Percentiles rank a stretch among this genome's conserved stretches.
Evolutionary conservation across 78 protist genomes (phyloP).

Genomic region (Acrasis kona): DNA sequence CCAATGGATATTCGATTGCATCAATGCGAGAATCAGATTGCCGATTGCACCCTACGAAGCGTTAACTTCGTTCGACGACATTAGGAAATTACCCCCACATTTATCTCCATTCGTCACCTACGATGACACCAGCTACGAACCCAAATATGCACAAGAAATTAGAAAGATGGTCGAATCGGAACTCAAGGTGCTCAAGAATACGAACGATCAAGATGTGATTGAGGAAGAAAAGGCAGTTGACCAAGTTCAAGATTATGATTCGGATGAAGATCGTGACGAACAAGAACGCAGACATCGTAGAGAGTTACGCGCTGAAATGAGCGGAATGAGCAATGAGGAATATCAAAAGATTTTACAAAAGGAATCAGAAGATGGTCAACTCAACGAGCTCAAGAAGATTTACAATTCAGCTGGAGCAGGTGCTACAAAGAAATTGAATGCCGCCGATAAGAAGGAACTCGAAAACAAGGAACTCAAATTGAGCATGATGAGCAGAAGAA

Average conservation of each 20-base stretch:
- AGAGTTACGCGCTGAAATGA: not conserved
- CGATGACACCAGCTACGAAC: not conserved
- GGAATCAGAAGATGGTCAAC: not conserved
- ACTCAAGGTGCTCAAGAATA: slow-evolving; percentile 7
- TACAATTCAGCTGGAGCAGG: not conserved
- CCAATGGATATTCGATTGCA: slow-evolving; percentile 91
- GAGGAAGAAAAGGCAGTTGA: not conserved
- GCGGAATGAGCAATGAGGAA: not conserved
- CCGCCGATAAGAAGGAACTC: not conserved
- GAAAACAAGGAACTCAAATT: not conserved
- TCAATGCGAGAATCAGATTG: slow-evolving; percentile 52
- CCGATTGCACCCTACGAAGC: slow-evolving; percentile 30
- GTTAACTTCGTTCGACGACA: no score
- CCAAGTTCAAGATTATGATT: slow-evolving; percentile 3
- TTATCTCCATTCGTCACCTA: slow-evolving; percentile 81
- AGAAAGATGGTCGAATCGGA: not conserved
- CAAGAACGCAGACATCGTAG: not conserved
- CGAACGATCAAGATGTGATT: not conserved
- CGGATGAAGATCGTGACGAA: slow-evolving; percentile 12
- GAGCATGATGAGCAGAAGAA: not conserved
- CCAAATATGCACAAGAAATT: not conserved
- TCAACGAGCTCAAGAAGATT: no score
- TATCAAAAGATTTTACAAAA: not conserved
- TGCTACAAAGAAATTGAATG: not conserved
- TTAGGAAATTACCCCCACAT: slow-evolving; percentile 93